These are phyloP conservation scores for Amaranthus palmeri DNA, from an alignment of 148 eudicot genomes.

Conservation along the genomic window DNA sequence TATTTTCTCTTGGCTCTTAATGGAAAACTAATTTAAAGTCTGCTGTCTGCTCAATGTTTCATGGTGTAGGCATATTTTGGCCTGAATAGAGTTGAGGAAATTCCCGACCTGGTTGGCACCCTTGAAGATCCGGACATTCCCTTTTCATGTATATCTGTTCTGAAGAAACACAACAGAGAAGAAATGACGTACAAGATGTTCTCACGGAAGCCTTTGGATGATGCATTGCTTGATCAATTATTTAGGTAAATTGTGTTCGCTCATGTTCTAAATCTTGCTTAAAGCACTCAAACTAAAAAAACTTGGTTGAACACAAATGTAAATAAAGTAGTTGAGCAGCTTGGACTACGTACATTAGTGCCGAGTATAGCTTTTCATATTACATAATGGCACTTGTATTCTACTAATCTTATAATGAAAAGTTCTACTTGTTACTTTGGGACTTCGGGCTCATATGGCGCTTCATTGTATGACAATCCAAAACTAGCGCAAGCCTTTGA, in stretches of 20 bases:
- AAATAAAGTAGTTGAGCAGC: neutral
- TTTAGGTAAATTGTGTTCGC: slow-evolving; percentile 49
- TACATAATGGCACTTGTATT: too few species aligned
- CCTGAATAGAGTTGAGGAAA: slow-evolving; percentile 34
- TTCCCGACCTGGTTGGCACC: slow-evolving; percentile 83
- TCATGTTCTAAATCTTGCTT: neutral
- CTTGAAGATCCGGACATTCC: slow-evolving; percentile 64
- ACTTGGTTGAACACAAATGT: neutral
- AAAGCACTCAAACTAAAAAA: neutral
- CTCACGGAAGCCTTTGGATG: slow-evolving; percentile 71
- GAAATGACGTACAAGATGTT: slow-evolving; percentile 81
- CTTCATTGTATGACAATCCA: neutral
- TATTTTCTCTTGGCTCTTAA: neutral
- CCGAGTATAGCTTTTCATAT: neutral
- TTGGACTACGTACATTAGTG: neutral
- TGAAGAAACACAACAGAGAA: slow-evolving; percentile 50
- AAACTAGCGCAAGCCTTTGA: neutral
- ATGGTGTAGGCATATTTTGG: slow-evolving; percentile 74
- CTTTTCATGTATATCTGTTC: slow-evolving; percentile 72
- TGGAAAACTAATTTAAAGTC: neutral
- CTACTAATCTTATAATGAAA: neutral
- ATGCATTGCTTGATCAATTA: slow-evolving; percentile 61
- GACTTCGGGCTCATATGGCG: neutral
- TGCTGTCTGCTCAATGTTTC: slow-evolving; percentile 12
- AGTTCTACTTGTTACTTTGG: neutral